phyloP scores from a whole-genome alignment of 139 green algal genomes.

The Tetraselmis chui region DNA sequence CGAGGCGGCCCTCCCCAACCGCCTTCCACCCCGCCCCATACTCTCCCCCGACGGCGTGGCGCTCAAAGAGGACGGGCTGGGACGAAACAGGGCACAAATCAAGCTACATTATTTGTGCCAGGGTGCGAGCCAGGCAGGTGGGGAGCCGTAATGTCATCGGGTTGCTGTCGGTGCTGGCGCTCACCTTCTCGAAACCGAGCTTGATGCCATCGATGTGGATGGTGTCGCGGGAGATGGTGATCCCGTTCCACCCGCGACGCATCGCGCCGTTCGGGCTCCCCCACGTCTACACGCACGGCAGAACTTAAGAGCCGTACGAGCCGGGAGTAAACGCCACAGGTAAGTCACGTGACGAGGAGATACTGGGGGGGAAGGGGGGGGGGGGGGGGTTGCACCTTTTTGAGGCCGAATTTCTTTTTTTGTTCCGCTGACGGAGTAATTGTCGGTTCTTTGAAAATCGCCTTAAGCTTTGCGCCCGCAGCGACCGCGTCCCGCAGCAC shows the following conservation, averaged over 20 bases:
- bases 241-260: conserved; percentile 28
- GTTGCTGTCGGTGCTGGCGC: neutral
- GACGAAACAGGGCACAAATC: no score
- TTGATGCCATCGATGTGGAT: conserved; percentile 31
- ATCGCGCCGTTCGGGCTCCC: conserved; percentile 26
- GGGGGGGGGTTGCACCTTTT: conserved; percentile 1
- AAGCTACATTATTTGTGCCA: no score
- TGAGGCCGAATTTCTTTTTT: conserved; percentile 21
- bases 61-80: conserved; percentile 26
- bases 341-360: no score
- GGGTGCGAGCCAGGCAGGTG: no score
- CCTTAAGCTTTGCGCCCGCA: conserved; percentile 14
- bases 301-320: no score
- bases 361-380: no score
- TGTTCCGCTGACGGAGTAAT: conserved; percentile 28
- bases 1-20: conserved; percentile 18
- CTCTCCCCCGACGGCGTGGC: conserved; percentile 27
- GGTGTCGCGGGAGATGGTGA: conserved; percentile 27
- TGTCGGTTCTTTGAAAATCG: conserved; percentile 34
- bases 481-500: conserved; percentile 20
- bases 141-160: no score
- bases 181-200: conserved; percentile 19
- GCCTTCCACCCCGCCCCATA: conserved; percentile 22
- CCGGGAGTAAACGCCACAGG: no score
- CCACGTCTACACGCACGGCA: conserved; percentile 5